Base-by-base conservation (phyloP, 306 rosid species). In the Inga leiocalycina region DNA sequence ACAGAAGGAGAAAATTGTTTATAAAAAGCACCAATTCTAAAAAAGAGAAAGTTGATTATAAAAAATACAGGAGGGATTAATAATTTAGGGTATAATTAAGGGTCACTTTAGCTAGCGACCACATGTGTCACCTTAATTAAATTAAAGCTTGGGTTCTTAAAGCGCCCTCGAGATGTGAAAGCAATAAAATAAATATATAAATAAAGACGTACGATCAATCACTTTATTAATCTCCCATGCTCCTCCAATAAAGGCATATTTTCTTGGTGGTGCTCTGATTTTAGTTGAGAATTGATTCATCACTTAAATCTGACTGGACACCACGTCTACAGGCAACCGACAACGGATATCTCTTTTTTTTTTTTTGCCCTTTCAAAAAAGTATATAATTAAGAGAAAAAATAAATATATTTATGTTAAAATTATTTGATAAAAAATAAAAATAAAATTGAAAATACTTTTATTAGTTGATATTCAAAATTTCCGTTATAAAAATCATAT, bases 261-360 rank as follows among this genome's bases (percentile, higher is more conserved):
- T 75, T 59, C 51, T 35, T 56, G 15, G 49, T 56, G 79, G 46
- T 56, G 32, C 71, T 2, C 44, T 65, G 71, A 15, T 65, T 32
- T 15, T 54, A n/a, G 24, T 2, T 20, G 68, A 34, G 67, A 34
- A 75, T 75, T 54, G 79, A 75, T 75, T 75, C 79, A 75, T 75
- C 79, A 35, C 79, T 75, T 20, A 5, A 54, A 54, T 54, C 51
- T 54, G 79, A 75, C 68, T 35, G 39, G 79, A 75, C 79, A 37
- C 79, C 79, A 75, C 68, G 56, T 56, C 51, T 49, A 6, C 1
- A 35, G 24, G 78, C 32, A 48, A 74, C 79, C 44, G 46, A 74
- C 49, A 75, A 52, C 39, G 34, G 79, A 52, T 45, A 52, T 61
- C 41, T 74, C 78, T 19, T 17, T 34, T 6, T 19, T 20, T 19